Evolutionary conservation across 805 yeast species (phyloP).

Genomic region (Pichia nakasei): DNA sequence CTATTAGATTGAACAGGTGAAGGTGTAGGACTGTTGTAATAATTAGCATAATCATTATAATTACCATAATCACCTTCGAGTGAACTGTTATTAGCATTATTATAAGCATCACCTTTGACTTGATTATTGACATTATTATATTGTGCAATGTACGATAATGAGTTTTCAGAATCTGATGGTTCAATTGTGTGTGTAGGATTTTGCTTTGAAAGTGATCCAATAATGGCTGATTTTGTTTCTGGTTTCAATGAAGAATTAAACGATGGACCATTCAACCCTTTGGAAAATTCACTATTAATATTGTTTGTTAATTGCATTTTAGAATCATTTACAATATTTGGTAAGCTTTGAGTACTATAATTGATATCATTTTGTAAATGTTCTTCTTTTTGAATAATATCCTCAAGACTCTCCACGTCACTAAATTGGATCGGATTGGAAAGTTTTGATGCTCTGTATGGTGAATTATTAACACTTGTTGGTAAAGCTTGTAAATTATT

Average conservation of each 20-base stretch:
- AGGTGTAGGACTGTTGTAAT: not conserved
- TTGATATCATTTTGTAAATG: not conserved
- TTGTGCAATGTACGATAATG: slow-evolving; percentile 5
- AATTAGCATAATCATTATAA: slow-evolving; percentile 2
- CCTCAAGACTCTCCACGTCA: slow-evolving; percentile 8
- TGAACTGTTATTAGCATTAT: not conserved
- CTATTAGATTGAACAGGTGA: not conserved
- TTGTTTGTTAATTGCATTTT: slow-evolving; percentile 16
- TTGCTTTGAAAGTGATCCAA: slow-evolving; percentile 18
- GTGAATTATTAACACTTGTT: not conserved
- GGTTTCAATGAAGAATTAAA: slow-evolving; percentile 28
- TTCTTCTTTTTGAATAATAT: slow-evolving; percentile 11
- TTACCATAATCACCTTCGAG: not conserved
- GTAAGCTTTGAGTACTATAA: not conserved
- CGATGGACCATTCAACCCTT: slow-evolving; percentile 53
- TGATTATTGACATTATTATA: not conserved
- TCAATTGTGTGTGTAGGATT: slow-evolving; percentile 4
- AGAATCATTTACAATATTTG: slow-evolving; percentile 15
- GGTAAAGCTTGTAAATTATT: not conserved
- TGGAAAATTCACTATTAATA: slow-evolving; percentile 24
- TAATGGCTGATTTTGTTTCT: slow-evolving; percentile 21
- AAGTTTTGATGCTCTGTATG: slow-evolving; percentile 1
- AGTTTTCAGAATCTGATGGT: slow-evolving; percentile 15
- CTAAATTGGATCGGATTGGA: not conserved
- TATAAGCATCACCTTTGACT: not conserved